phyloP scores from a whole-genome alignment of 2,329 filamentous ascomycete genomes.

The Allantophomopsis lycopodina region DNA sequence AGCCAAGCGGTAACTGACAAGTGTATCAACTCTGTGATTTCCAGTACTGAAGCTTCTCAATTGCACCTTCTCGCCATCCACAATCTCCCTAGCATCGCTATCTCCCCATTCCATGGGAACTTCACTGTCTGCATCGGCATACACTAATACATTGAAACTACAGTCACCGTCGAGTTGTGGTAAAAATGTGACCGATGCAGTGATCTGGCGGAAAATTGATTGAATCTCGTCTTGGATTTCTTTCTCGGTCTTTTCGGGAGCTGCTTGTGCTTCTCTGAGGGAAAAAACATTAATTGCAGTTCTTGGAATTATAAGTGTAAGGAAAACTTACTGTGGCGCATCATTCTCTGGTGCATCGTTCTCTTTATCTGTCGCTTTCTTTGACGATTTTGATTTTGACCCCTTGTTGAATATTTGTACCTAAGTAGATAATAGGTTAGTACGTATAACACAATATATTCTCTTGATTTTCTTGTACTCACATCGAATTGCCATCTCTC shows the following conservation, averaged over 20 bases:
- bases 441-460: background rate
- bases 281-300: background rate
- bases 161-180: constrained; percentile 89
- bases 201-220: constrained; percentile 94
- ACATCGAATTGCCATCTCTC: constrained; percentile 99
- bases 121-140: constrained; percentile 91
- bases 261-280: constrained; percentile 14
- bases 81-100: constrained; percentile 93
- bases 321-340: background rate
- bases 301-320: background rate
- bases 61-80: constrained; percentile 86
- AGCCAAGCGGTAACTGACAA: constrained; percentile 75
- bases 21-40: constrained; percentile 84
- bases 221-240: constrained; percentile 96
- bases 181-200: constrained; percentile 90
- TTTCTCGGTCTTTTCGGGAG: constrained; percentile 67
- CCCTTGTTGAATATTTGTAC: constrained; percentile 41
- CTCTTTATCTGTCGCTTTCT: constrained; percentile 50
- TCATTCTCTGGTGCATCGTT: constrained; percentile 46
- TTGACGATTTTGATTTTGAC: constrained; percentile 32
- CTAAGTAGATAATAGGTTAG: constrained; percentile 15
- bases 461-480: constrained; percentile 11
- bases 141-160: constrained; percentile 97
- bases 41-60: constrained; percentile 91
- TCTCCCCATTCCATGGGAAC: constrained; percentile 98